phyloP scores from a whole-genome alignment of 1,284 basidiomycete species.

The Lentinus polychrous region DNA sequence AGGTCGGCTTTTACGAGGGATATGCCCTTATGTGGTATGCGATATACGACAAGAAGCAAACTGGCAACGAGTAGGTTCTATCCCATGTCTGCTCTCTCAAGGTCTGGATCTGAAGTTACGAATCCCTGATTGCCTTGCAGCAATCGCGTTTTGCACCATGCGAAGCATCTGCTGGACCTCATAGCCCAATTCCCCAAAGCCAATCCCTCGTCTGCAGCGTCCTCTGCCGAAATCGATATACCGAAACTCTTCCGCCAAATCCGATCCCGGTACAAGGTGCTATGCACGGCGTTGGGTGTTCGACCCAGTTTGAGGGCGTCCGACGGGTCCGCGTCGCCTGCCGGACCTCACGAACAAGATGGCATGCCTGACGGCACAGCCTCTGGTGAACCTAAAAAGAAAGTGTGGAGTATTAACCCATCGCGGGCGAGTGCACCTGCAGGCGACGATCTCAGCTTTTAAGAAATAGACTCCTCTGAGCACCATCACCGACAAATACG shows the following conservation, averaged over 20 bases:
- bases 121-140: slow-evolving; percentile 3
- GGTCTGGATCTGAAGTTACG: not conserved
- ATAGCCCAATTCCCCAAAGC: slow-evolving; percentile 70
- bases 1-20: slow-evolving; percentile 89
- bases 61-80: slow-evolving; percentile 41
- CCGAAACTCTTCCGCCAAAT: slow-evolving; percentile 76
- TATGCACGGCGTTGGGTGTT: slow-evolving; percentile 81
- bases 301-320: slow-evolving; percentile 49
- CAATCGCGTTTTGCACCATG: slow-evolving; percentile 62
- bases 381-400: slow-evolving; percentile 10
- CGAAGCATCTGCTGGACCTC: slow-evolving; percentile 61
- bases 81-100: not conserved
- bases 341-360: slow-evolving; percentile 7
- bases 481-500: no score
- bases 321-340: slow-evolving; percentile 10
- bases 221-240: slow-evolving; percentile 57
- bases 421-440: not conserved
- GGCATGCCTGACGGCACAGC: slow-evolving; percentile 5
- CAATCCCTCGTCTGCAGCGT: slow-evolving; percentile 52
- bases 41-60: slow-evolving; percentile 34
- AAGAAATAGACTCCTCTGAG: not conserved
- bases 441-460: slow-evolving; percentile 11
- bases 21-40: slow-evolving; percentile 69
- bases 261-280: slow-evolving; percentile 79
- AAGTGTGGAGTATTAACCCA: slow-evolving; percentile 13